Percentiles rank a stretch among this genome's conserved stretches.
These are phyloP conservation scores for Phyllachora maydis DNA, from an alignment of 2,329 filamentous ascomycete species.

Conservation along the genomic window DNA sequence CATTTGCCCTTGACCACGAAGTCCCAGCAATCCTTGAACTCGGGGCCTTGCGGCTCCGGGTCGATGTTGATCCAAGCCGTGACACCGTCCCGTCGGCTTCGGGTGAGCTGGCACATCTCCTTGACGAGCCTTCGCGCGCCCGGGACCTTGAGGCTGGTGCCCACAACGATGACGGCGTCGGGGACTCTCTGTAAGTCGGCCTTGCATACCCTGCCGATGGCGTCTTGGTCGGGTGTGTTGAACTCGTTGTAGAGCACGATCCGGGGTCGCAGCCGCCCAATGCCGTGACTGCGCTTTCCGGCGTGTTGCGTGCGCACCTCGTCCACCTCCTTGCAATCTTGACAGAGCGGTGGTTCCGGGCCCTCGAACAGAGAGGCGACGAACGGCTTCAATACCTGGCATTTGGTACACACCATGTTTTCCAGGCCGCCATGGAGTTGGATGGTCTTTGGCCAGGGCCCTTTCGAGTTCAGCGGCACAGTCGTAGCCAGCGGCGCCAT, in stretches of 20 bases:
- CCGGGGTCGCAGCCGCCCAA: slow-evolving; percentile 72
- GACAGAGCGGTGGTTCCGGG: slow-evolving; percentile 63
- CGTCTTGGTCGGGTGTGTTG: slow-evolving; percentile 90
- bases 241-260: slow-evolving; percentile 97
- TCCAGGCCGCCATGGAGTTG: slow-evolving; percentile 85
- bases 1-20: slow-evolving; percentile 71
- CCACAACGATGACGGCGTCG: slow-evolving; percentile 85
- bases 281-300: slow-evolving; percentile 81
- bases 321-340: slow-evolving; percentile 54
- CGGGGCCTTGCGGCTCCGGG: slow-evolving; percentile 57
- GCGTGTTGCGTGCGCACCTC: slow-evolving; percentile 51
- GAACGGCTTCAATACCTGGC: slow-evolving; percentile 55
- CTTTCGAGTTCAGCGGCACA: slow-evolving; percentile 64
- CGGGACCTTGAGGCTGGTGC: slow-evolving; percentile 87
- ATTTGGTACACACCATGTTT: slow-evolving; percentile 96
- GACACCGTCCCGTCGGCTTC: slow-evolving; percentile 62
- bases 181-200: slow-evolving; percentile 72
- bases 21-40: slow-evolving; percentile 88
- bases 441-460: slow-evolving; percentile 81
- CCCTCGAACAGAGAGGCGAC: slow-evolving; percentile 65
- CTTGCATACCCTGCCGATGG: slow-evolving; percentile 77
- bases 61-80: slow-evolving; percentile 93
- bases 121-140: slow-evolving; percentile 77
- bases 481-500: slow-evolving; percentile 61
- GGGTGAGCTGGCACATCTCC: slow-evolving; percentile 77